Base-by-base conservation (phyloP, 2,329 filamentous ascomycete species). In the Aspergillus thermomutatus region DNA sequence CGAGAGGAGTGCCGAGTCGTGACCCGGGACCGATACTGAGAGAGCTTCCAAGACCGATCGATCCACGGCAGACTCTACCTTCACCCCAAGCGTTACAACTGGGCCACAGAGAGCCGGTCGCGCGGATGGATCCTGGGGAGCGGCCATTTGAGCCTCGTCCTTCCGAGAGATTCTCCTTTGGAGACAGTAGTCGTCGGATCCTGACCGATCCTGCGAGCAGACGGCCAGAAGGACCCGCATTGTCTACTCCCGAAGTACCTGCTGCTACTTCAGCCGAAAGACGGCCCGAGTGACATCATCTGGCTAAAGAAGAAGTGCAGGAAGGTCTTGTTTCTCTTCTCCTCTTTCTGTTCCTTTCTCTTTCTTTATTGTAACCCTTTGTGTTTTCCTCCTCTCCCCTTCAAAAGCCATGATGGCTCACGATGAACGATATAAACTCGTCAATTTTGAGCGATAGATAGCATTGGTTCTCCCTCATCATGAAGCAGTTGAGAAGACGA, bases 401-500 rank as follows among this genome's bases (percentile, higher is more conserved):
- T 19, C 8, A 56, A 54, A 46, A 34, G 51, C 56, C 37, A 57
- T 58, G 58, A 59, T 51, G 48, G 53, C 40, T 56, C 54, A 63
- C 47, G 59, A 63, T 60, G 59, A 64, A 67, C 59, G 64, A 68
- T 60, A 54, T 53, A 61, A 59, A 55, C 60, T 17, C 55, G 60
- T 61, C 60, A 49, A 58, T 65, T 59, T 68, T 61, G 63, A 70
- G 64, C 64, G 64, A 69, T 70, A 71, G 68, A 69, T 63, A 66
- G 66, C 63, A 61, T 70, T 66, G 50, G 62, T 64, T 61, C 63
- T 52, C 61, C 62, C 57, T 55, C 19, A 49, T 57, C 56, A 60
- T 51, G 43, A 46, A 51, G 43, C 45, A 48, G 50, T 50, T 47
- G 56, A 56, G 55, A 63, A 56, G 55, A 63, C 40, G 59, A 63